Evolutionary conservation across 768 basidiomycete species (phyloP), one percentile per base, ranked within the genome.

Genomic region (Daedaleopsis sinensis): DNA sequence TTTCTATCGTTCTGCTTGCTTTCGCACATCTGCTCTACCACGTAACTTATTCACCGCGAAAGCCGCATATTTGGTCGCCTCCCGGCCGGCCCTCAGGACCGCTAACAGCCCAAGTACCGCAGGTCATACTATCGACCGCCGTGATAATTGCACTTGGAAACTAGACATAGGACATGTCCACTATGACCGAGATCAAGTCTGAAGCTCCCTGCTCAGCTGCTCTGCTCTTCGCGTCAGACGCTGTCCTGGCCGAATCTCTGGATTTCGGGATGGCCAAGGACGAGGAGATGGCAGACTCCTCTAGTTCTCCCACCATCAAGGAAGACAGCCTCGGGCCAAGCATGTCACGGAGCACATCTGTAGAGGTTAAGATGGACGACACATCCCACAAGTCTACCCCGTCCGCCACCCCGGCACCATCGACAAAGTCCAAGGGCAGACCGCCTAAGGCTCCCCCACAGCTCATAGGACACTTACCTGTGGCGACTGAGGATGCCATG

Each of bases 401-500:
- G 51, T 74, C 75, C 36, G 74, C 66, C 56, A 76, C 79, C 0
- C 72, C 78, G 39, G 75, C 77, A 19, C 70, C 70, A 8, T 64
- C 69, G 27, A 55, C 65, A 13, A 65, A 69, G 19, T 53, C 72
- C 52, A 76, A 74, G 65, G 69, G 64, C 19, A 79, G 70, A 57
- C 67, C 72, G 46, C 62, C 66, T 62, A 78, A 72, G 48, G 60
- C 74, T 46, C 71, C 75, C 21, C 81, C 82, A 18, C 91, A 91
- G 77, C 83, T 97, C 70, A 92, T 98, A 65, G 83, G 84, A 8
- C 79, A 94, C 76, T 84, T 97, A 50, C 92, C 94, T 11, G 73
- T 82, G 49, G 94, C 94, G 35, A 86, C 89, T 68, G 79, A 84
- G 55, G 86, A 80, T 16, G 96, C 95, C 44, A 74, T 88, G 62